Evolutionary conservation across 2,329 filamentous ascomycete species (phyloP).

Genomic region (Xylogone sp.): DNA sequence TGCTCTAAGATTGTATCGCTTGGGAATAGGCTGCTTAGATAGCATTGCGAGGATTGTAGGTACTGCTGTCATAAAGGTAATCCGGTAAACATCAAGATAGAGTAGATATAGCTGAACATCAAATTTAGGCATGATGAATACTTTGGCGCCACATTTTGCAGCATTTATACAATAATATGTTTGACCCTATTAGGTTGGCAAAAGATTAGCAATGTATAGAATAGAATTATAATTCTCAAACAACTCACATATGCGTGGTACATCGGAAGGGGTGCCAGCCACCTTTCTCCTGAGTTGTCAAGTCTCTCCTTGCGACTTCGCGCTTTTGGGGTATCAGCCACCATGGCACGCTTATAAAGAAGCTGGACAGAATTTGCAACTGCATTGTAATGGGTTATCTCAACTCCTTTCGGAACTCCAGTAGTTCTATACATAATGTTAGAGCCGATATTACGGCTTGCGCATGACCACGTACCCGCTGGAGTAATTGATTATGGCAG

Average conservation of each 20-base stretch:
- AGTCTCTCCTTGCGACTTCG: slow-evolving; percentile 31
- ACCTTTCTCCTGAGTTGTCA: slow-evolving; percentile 43
- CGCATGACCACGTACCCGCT: background rate
- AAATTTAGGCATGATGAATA: slow-evolving; percentile 2
- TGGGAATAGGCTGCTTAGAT: slow-evolving; percentile 64
- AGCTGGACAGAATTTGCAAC: slow-evolving; percentile 56
- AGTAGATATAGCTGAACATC: background rate
- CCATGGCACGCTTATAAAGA: slow-evolving; percentile 33
- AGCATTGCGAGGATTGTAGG: slow-evolving; percentile 71
- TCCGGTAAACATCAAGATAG: slow-evolving; percentile 1
- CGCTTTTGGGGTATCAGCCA: background rate
- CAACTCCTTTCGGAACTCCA: slow-evolving; percentile 77
- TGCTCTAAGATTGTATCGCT: slow-evolving; percentile 64
- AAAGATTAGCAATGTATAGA: slow-evolving; percentile 64
- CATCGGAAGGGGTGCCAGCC: slow-evolving; percentile 53
- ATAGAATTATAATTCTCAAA: slow-evolving; percentile 69
- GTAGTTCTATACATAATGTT: slow-evolving; percentile 38
- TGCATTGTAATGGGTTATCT: slow-evolving; percentile 72
- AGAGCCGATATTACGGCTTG: background rate
- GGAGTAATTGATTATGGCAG: slow-evolving; percentile 18
- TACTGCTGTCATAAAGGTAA: slow-evolving; percentile 52
- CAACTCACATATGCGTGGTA: slow-evolving; percentile 59
- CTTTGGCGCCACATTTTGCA: background rate
- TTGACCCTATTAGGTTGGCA: slow-evolving; percentile 53
- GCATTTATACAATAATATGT: slow-evolving; percentile 1